Base-by-base conservation (phyloP, 495 filamentous ascomycete genomes). In the Aspergillus carlsbadensis region DNA sequence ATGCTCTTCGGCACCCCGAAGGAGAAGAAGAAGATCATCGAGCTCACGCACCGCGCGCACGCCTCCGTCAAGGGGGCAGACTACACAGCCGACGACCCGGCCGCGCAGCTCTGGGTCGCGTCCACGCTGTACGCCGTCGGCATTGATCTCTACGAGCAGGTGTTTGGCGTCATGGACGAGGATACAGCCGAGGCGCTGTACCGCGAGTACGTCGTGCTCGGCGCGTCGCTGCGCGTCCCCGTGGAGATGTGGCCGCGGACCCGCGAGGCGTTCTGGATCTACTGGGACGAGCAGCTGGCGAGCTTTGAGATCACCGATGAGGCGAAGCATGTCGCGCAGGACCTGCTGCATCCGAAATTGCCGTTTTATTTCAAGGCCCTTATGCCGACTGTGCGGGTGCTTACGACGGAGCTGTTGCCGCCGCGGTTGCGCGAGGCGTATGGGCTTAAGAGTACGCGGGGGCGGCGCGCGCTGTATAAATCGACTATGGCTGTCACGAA, bases 31-130 rank as follows among this genome's bases (percentile, higher is more conserved):
- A 46, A 55, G 6, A 63, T 77, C 34, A 63, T 73, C 26, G 64
- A 71, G 14, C 67, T 72, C 59, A 68, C 74, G 7, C 66, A 75
- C 54, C 61, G 62, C 13, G 71, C 68, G 1, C 70, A 78, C 45
- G 52, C 61, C 0, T 22, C 62, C 8, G 65, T 75, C n/a, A 61
- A 64, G 15, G 71, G 73, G 0, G 49, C 61, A 0, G 63, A 63
- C 43, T 72, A 72, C 45, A 51, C 53, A 21, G 74, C 73, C 29
- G 52, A 75, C 41, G 70, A 75, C 42, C 59, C 64, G 1, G 37
- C 42, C 8, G 69, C 77, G 1, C 74, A 78, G 43, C 59, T 76
- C 11, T 78, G 73, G 74, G 71, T 78, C 3, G 73, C 74, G 0
- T 68, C 74, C 1, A 76, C 75, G 0, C 63, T 76, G 2, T 76